Percentiles rank a stretch among this genome's conserved stretches.
Evolutionary conservation across 805 yeast genomes (phyloP).

Genomic region (Ogataea pignaliae): DNA sequence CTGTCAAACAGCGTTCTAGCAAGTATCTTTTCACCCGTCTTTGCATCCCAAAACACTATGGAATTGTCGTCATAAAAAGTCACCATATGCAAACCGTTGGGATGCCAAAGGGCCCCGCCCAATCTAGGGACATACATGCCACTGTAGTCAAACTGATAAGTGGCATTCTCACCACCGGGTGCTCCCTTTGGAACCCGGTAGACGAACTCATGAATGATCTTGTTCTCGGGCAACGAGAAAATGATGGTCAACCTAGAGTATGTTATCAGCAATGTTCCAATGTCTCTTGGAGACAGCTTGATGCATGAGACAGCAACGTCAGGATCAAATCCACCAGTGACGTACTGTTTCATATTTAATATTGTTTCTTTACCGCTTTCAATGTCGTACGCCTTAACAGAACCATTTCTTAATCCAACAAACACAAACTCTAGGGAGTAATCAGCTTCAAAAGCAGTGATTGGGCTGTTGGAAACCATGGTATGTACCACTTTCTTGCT

Average conservation of each 20-base stretch:
- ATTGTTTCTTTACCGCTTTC: conserved; percentile 71
- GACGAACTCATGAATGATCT: conserved; percentile 49
- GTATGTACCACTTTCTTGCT: conserved; percentile 57
- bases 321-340: conserved; percentile 52
- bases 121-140: conserved; percentile 27
- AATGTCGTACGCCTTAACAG: conserved; percentile 67
- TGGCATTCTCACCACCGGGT: conserved; percentile 59
- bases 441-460: conserved; percentile 72
- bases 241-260: conserved; percentile 66
- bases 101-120: conserved; percentile 72
- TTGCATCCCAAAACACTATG: conserved; percentile 89
- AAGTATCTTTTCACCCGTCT: conserved; percentile 65
- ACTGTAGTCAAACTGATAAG: conserved; percentile 22
- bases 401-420: conserved; percentile 76
- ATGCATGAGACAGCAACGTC: conserved; percentile 54
- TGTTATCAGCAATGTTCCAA: conserved; percentile 70
- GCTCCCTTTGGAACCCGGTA: conserved; percentile 65
- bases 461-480: conserved; percentile 57
- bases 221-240: conserved; percentile 61
- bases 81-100: conserved; percentile 82
- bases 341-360: conserved; percentile 62
- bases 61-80: conserved; percentile 82
- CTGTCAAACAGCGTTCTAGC: conserved; percentile 71
- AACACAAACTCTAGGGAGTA: conserved; percentile 87
- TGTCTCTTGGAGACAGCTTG: conserved; percentile 85